A percentile compares a stretch with the other conserved stretches of the same genome.
These are phyloP conservation scores for Penicillium sp. DNA, from an alignment of 2,329 filamentous ascomycete species.

Conservation along the genomic window DNA sequence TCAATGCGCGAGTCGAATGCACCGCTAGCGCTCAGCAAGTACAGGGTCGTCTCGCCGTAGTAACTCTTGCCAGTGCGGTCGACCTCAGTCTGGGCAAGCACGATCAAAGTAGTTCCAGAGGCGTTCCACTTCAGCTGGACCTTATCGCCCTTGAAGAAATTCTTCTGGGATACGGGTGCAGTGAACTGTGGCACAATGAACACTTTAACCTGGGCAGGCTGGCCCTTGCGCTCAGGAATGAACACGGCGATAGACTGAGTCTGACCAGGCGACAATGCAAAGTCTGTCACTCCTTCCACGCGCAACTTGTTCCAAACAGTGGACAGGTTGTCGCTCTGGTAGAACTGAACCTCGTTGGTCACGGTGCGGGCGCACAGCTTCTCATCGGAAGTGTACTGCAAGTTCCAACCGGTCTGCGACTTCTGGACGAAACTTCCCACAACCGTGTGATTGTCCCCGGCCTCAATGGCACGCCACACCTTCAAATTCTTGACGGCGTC, in stretches of 20 bases:
- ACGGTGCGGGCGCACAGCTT: constrained; percentile 87
- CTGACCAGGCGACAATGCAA: constrained; percentile 84
- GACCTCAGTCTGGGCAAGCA: constrained; percentile 94
- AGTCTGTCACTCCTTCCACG: constrained; percentile 85
- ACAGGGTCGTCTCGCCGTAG: constrained; percentile 96
- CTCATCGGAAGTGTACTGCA: constrained; percentile 95
- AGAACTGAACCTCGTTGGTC: constrained; percentile 98
- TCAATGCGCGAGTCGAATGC: constrained; percentile 88
- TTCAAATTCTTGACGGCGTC: constrained; percentile 96
- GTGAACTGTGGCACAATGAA: constrained; percentile 88
- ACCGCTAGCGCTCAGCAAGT: constrained; percentile 87
- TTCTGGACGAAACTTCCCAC: constrained; percentile 94
- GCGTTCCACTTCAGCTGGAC: constrained; percentile 98
- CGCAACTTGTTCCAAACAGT: constrained; percentile 94
- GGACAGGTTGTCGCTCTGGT: constrained; percentile 78
- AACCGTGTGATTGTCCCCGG: constrained; percentile 62
- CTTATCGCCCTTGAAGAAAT: constrained; percentile 98
- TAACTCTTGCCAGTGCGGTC: constrained; percentile 99
- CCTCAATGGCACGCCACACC: constrained; percentile 84
- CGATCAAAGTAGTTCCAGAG: constrained; percentile 83
- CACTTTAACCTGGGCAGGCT: constrained; percentile 90
- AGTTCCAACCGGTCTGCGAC: constrained; percentile 90
- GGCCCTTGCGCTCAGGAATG: constrained; percentile 92
- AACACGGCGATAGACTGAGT: constrained; percentile 93
- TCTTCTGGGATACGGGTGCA: constrained; percentile 88